phyloP scores from a whole-genome alignment of 345 rosid genomes.

The Rubroshorea leprosula region DNA sequence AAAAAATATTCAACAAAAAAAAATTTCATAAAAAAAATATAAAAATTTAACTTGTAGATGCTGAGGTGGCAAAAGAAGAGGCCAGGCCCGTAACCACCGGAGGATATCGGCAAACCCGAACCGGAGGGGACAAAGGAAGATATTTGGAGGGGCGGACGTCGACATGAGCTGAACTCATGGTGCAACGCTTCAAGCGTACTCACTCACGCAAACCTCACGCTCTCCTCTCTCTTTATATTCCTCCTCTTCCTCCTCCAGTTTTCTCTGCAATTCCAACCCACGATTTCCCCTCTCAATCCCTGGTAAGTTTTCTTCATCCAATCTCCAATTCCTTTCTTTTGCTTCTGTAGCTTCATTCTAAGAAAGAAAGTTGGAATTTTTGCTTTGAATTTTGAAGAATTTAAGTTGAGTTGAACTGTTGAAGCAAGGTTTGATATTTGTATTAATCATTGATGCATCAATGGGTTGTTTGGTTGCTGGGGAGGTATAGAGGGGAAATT shows the following conservation, averaged over 20 bases:
- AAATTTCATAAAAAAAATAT: too few relatives aligned
- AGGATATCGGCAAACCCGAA: not conserved
- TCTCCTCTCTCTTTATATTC: constrained; percentile 30
- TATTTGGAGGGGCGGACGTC: constrained; percentile 34
- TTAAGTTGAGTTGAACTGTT: too few relatives aligned
- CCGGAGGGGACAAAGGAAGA: constrained; percentile 15
- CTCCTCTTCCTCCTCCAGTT: not conserved
- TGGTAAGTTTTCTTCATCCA: constrained; percentile 19
- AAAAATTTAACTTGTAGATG: not conserved
- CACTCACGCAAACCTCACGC: constrained; percentile 69
- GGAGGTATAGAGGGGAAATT: too few relatives aligned
- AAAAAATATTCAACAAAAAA: too few relatives aligned
- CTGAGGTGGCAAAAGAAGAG: not conserved
- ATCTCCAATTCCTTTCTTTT: not conserved
- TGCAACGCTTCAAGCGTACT: constrained; percentile 32
- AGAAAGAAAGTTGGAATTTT: too few relatives aligned
- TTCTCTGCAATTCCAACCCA: not conserved
- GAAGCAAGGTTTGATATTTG: too few relatives aligned
- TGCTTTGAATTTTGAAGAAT: too few relatives aligned
- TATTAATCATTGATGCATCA: too few relatives aligned
- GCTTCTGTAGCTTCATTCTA: too few relatives aligned
- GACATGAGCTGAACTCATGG: constrained; percentile 62
- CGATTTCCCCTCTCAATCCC: not conserved
- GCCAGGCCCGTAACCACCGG: not conserved
- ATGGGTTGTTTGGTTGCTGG: too few relatives aligned